These are phyloP conservation scores for Kwoniella europaea DNA, from an alignment of 768 basidiomycete species.

Conservation along the genomic window DNA sequence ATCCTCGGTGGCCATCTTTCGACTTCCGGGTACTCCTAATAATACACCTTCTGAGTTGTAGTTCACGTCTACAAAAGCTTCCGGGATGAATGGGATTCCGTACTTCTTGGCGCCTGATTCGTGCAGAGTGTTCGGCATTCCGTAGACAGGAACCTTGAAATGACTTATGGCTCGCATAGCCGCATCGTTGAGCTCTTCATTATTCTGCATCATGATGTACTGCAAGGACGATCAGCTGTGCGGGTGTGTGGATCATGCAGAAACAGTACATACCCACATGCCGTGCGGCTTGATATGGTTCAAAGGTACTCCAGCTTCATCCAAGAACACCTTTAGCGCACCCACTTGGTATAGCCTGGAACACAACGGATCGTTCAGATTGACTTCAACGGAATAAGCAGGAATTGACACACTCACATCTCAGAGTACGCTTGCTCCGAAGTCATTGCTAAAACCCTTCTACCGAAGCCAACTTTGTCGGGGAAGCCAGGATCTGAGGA, in stretches of 20 bases:
- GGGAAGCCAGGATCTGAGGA: slow-evolving; percentile 65
- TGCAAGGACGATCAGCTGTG: slow-evolving; percentile 62
- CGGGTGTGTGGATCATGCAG: neutral
- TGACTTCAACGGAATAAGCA: neutral
- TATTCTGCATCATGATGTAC: slow-evolving; percentile 68
- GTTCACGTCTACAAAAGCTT: slow-evolving; percentile 64
- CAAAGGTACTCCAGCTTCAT: slow-evolving; percentile 63
- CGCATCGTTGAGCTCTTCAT: slow-evolving; percentile 65
- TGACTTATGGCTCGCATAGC: slow-evolving; percentile 65
- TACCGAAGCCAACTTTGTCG: slow-evolving; percentile 70
- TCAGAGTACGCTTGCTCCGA: slow-evolving; percentile 55
- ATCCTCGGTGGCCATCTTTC: slow-evolving; percentile 32
- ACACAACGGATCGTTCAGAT: neutral
- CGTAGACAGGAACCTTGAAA: slow-evolving; percentile 66
- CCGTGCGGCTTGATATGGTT: slow-evolving; percentile 63
- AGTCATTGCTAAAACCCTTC: slow-evolving; percentile 69
- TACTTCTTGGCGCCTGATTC: slow-evolving; percentile 65
- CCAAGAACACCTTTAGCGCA: slow-evolving; percentile 68
- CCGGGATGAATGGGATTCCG: slow-evolving; percentile 69
- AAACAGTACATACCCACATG: slow-evolving; percentile 52
- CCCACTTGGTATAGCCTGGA: slow-evolving; percentile 70
- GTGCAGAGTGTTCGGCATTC: slow-evolving; percentile 70
- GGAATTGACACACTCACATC: slow-evolving; percentile 56
- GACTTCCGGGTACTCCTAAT: slow-evolving; percentile 39
- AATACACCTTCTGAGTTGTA: slow-evolving; percentile 61